phyloP scores from a whole-genome alignment of 495 filamentous ascomycete genomes.

The Terfezia claveryi region DNA sequence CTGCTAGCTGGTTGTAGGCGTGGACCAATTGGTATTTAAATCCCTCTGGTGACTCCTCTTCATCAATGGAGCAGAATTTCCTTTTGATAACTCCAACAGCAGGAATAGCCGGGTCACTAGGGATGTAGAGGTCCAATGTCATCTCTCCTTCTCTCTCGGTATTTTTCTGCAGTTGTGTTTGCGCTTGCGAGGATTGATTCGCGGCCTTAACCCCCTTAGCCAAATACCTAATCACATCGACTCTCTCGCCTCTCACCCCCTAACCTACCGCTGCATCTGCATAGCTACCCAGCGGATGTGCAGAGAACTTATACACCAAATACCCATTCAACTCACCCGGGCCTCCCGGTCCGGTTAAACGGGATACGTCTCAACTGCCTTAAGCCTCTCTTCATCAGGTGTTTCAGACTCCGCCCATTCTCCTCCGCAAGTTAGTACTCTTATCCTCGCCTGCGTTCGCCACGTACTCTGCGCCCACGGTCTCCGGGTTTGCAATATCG shows the following conservation, averaged over 20 bases:
- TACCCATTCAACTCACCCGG: slow-evolving; percentile 74
- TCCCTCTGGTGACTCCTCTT: slow-evolving; percentile 31
- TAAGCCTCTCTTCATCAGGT: slow-evolving; percentile 65
- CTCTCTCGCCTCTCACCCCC: slow-evolving; percentile 40
- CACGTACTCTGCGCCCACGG: slow-evolving; percentile 34
- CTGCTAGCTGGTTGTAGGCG: slow-evolving; percentile 38
- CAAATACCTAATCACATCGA: slow-evolving; percentile 46
- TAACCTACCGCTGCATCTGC: too few species aligned
- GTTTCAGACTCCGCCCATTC: slow-evolving; percentile 52
- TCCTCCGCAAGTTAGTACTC: slow-evolving; percentile 33
- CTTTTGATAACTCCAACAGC: slow-evolving; percentile 38
- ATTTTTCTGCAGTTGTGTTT: not conserved
- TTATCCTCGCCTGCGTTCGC: slow-evolving; percentile 31
- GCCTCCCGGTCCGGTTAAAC: slow-evolving; percentile 72
- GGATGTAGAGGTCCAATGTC: slow-evolving; percentile 39
- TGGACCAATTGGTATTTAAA: slow-evolving; percentile 48
- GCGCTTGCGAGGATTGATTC: slow-evolving; percentile 14
- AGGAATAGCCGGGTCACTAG: slow-evolving; percentile 34
- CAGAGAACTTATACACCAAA: slow-evolving; percentile 70
- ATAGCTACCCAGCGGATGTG: slow-evolving; percentile 38
- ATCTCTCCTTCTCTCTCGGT: not conserved
- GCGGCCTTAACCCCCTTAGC: slow-evolving; percentile 29
- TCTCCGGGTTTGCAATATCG: slow-evolving; percentile 49
- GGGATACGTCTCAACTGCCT: slow-evolving; percentile 57
- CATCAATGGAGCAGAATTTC: slow-evolving; percentile 45